Base-by-base conservation (phyloP, 805 yeast genomes). In the Saccharomycopsis javanensis region DNA sequence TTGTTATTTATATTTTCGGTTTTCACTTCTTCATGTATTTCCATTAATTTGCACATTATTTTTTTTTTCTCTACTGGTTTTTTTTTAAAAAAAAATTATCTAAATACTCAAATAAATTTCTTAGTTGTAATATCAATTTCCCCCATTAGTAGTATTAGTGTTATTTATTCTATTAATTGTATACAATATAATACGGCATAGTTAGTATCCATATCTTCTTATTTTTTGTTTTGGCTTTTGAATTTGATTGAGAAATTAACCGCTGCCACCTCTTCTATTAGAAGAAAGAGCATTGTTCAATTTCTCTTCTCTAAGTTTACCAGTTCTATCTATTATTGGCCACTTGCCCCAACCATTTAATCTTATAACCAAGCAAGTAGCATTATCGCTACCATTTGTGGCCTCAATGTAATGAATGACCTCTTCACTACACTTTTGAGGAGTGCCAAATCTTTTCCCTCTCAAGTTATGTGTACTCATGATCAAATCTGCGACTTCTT, bases 271-370 rank as follows among this genome's bases (percentile, higher is more conserved):
- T 56, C 59, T 56, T 53, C 56, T 56, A 31, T 50, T 58, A 8
- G 52, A 5, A 50, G 33, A 37, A 6, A 56, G 35, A 5, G 59
- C 80, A 54, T 74, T 79, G 54, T 71, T 75, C 65, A 86, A 70
- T 63, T 87, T 77, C 58, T 84, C 84, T 68, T 87, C 96, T 61
- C 99, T 76, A 57, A 81, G 69, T 50, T 77, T 79, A 0, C 97
- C 97, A 0, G 97, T 89, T 52, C 96, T 73, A 71, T 92, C 98
- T 3, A 75, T 66, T 57, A 79, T 71, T 6, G 94, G 92, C 97
- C 99, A 94, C 56, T 82, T 79, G 5, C 96, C 97, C 99, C 99
- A 94, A 8, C 96, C 96, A 35, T 79, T 77, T 57, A 94, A 72
- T 59, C 95, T 74, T 10, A 92, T 70, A 4, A 94, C 87, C 61